Evolutionary conservation across 1,139 yeast species (phyloP), one percentile per base, ranked within the genome.

Genomic region (Suhomyces coccinellae): DNA sequence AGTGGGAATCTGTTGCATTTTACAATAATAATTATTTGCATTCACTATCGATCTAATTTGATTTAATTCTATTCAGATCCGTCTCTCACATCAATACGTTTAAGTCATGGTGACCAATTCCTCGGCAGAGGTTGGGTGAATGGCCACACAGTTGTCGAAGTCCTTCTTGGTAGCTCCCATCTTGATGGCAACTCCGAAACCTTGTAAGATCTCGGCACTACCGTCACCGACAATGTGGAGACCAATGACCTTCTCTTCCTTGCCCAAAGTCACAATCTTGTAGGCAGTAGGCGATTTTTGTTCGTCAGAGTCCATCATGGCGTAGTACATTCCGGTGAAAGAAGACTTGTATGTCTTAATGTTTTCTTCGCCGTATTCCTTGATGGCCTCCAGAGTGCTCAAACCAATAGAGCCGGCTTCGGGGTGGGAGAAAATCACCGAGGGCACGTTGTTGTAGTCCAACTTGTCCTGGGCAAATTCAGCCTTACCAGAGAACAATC

Each of bases 111-210:
- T 93, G 36, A 93, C 99, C 48, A 93, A 71, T 70, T 93, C 99
- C 71, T 93, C 99, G 36, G 99, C 99, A 53, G 95, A 83, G 1
- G 99, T 91, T 51, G 99, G 99, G 66, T 93, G 99, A 61, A 93
- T 93, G 39, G 99, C 99, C 31, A 93, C 98, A 71, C 95, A 87
- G 63, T 74, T 84, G 68, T 93, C 99, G 53, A 93, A 91, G 66
- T 93, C 97, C 42, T 81, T 81, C 76, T 93, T 93, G 38, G 99
- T 93, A 37, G 99, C 99, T 33, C 99, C 99, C 96, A 87, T 87
- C 72, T 90, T 90, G 54, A 93, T 74, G 46, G 99, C 99, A 44
- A 90, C 99, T 46, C 98, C 99, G 61, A 93, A 93, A 31, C 99
- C 99, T 76, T 93, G 99, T 57, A 93, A 78, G 51, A 95, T 90